Evolutionary conservation across 1,284 basidiomycete species (phyloP), one percentile per base, ranked within the genome.

Genomic region (Tilletia indica): DNA sequence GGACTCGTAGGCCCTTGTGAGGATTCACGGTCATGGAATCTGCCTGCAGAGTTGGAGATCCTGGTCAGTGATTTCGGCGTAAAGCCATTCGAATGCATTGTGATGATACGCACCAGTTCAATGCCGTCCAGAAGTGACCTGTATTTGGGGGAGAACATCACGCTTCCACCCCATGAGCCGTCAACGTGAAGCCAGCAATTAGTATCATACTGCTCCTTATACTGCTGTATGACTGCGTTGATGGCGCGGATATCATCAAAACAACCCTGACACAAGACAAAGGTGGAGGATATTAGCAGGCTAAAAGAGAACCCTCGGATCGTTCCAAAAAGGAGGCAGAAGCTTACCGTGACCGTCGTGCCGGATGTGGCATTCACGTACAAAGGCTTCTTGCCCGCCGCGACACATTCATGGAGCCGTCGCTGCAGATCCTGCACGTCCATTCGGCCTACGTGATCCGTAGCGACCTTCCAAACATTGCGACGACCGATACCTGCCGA

Each of bases 361-460:
- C 86, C 86, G 3, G 85, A 82, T 0, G 86, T 86, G 9, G 84
- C 85, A 70, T 85, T 85, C 78, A 86, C 81, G 68, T 85, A 85
- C 75, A 86, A 85, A 4, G 86, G 86, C 3, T 72, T 73, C 9
- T 81, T 79, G 2, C 34, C 56, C 0, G 73, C 67, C 14, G 6
- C 14, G 42, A 45, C 42, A 45, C 42, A 45, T 45, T 45, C 42
- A 12, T 72, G 71, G 5, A 48, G 64, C 8, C 71, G 69, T 6
- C 67, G 68, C 11, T 76, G 74, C n/a, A 83, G 75, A 0, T 76
- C 79, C 0, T 45, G 34, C 9, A 76, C 72, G 64, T 74, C 67
- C 81, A 83, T 83, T 2, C 77, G 73, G 0, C 82, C 82, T 4
- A 74, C 67, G 0, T 21, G 49, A 68, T 85, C 83, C 67, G 81